phyloP scores from a whole-genome alignment of 2,329 filamentous ascomycete genomes.

The Ophiostoma montium region DNA sequence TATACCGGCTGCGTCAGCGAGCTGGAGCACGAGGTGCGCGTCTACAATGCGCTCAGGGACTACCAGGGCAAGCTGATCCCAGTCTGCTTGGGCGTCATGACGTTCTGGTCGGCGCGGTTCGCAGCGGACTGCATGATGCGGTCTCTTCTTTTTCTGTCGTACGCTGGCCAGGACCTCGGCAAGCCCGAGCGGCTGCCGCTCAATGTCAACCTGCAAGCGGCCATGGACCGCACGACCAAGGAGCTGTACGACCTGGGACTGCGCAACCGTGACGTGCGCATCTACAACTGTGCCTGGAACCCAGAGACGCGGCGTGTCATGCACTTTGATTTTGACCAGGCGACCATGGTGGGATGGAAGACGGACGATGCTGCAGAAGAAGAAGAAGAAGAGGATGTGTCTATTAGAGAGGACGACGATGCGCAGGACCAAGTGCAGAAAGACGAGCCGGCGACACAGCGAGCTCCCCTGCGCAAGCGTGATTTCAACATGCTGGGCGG shows the following conservation, averaged over 20 bases:
- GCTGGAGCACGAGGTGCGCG: not conserved
- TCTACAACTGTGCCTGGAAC: constrained; percentile 4
- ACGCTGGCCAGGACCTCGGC: not conserved
- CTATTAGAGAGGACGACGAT: too few species aligned
- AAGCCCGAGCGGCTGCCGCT: not conserved
- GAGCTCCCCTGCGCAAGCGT: too few species aligned
- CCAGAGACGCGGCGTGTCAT: not conserved
- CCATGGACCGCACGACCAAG: constrained; percentile 1
- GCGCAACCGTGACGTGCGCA: not conserved
- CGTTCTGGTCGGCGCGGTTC: not conserved
- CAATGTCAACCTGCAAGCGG: not conserved
- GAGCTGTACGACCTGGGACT: not conserved
- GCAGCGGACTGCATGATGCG: not conserved
- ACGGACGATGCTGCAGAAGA: not conserved
- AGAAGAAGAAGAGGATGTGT: not conserved
- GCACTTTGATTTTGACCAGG: constrained; percentile 4
- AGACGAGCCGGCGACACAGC: too few species aligned
- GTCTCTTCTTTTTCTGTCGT: constrained; percentile 1
- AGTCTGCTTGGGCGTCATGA: not conserved
- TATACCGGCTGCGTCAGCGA: not conserved
- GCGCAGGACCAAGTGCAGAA: too few species aligned
- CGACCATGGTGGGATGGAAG: not conserved
- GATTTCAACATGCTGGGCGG: too few species aligned
- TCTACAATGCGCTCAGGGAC: not conserved
- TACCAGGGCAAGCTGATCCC: constrained; percentile 2